Evolutionary conservation across 2,329 filamentous ascomycete genomes (phyloP).

Genomic region (Onygenales sp.): DNA sequence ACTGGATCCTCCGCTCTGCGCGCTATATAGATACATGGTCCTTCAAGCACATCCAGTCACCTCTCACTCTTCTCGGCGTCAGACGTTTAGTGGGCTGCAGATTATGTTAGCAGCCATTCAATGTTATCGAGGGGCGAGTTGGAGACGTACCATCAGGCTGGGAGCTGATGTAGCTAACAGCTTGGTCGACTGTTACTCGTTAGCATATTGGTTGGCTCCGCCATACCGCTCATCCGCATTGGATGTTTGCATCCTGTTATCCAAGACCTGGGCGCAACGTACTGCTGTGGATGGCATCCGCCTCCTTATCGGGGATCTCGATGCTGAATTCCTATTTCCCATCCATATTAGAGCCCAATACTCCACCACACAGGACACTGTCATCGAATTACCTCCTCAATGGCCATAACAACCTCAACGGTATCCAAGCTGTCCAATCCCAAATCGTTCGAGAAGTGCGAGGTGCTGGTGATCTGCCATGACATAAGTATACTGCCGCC

Average conservation of each 20-base stretch:
- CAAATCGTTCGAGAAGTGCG: slow-evolving; percentile 96
- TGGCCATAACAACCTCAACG: slow-evolving; percentile 99
- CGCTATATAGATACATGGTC: neutral
- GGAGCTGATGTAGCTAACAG: slow-evolving; percentile 84
- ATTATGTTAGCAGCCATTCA: slow-evolving; percentile 11
- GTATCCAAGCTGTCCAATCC: slow-evolving; percentile 96
- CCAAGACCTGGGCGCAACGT: slow-evolving; percentile 33
- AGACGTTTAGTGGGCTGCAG: slow-evolving; percentile 10
- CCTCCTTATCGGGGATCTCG: slow-evolving; percentile 96
- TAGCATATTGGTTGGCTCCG: slow-evolving; percentile 9
- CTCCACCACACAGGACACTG: neutral
- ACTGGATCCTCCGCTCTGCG: neutral
- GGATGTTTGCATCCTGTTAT: neutral
- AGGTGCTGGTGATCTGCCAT: slow-evolving; percentile 63
- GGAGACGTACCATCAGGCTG: slow-evolving; percentile 77
- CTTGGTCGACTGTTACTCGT: slow-evolving; percentile 66
- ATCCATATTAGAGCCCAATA: neutral
- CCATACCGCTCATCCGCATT: too few relatives aligned
- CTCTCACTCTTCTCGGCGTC: neutral
- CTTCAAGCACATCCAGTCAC: neutral
- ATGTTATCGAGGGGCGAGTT: slow-evolving; percentile 2
- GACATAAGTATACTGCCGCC: slow-evolving; percentile 11
- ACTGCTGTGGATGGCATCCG: slow-evolving; percentile 89
- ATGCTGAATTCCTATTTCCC: slow-evolving; percentile 66
- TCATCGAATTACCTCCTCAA: slow-evolving; percentile 67